Evolutionary conservation across 208 protist species (phyloP).

Genomic region (Acanthamoeba healyi): DNA sequence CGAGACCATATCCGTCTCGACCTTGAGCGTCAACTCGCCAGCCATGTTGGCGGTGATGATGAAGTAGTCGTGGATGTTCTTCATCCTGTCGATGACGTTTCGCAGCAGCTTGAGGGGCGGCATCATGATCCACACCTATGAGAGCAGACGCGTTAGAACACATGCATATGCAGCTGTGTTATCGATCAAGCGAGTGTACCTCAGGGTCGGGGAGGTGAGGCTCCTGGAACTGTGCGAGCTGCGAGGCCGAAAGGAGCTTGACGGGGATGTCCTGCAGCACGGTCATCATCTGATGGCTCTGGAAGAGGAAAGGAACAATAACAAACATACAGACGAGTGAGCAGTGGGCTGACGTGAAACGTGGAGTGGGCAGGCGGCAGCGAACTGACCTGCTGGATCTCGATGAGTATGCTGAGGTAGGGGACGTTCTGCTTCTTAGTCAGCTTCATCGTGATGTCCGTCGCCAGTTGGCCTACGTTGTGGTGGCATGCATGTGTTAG

Average conservation of each 20-base stretch:
- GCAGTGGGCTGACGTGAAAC: too few relatives aligned
- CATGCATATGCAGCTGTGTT: too few relatives aligned
- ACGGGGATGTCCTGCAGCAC: constrained; percentile 83
- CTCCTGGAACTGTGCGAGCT: constrained; percentile 75
- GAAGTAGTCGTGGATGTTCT: constrained; percentile 80
- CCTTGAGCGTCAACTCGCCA: constrained; percentile 77
- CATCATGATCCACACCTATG: constrained; percentile 76
- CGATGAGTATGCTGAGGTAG: constrained; percentile 75
- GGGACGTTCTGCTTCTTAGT: constrained; percentile 74
- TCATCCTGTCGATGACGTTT: constrained; percentile 83
- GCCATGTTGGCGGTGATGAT: constrained; percentile 80
- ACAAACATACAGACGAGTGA: neutral
- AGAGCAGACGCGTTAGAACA: too few relatives aligned
- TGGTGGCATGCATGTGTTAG: too few relatives aligned
- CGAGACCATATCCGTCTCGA: constrained; percentile 78
- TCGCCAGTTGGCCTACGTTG: neutral
- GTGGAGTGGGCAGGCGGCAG: too few relatives aligned
- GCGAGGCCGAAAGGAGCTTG: constrained; percentile 68
- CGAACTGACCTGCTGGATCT: constrained; percentile 73
- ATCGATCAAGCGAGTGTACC: neutral
- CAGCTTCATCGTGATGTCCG: constrained; percentile 75
- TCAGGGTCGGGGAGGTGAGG: constrained; percentile 77
- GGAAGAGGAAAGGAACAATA: neutral
- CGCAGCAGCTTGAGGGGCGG: constrained; percentile 80
- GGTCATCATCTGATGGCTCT: constrained; percentile 54